These are phyloP conservation scores for Hortaea sp. DNA, from an alignment of 2,329 filamentous ascomycete genomes.

Conservation along the genomic window DNA sequence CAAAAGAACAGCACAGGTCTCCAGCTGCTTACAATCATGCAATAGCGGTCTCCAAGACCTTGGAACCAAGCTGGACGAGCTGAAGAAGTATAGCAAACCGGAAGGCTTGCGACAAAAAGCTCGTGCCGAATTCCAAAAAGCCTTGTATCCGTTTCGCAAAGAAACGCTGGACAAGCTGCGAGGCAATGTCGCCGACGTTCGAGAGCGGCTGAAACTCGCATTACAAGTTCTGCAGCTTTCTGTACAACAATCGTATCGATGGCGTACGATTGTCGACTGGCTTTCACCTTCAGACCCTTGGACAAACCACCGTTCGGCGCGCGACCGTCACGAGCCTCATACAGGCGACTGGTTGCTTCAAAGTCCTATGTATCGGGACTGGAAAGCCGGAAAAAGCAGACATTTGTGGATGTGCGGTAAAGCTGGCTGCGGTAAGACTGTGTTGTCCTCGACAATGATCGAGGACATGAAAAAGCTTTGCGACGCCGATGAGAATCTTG, in stretches of 20 bases:
- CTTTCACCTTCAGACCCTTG: slow-evolving; percentile 10
- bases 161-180: slow-evolving; percentile 6
- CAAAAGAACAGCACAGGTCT: not conserved
- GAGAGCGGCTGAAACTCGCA: not conserved
- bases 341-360: slow-evolving; percentile 16
- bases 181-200: slow-evolving; percentile 3
- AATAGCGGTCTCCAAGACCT: slow-evolving; percentile 1
- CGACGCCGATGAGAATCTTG: not conserved
- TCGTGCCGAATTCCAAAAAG: slow-evolving; percentile 1
- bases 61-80: slow-evolving; percentile 2
- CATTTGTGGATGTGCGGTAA: slow-evolving; percentile 14
- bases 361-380: slow-evolving; percentile 7
- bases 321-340: slow-evolving; percentile 8
- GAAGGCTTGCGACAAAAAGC: slow-evolving; percentile 5
- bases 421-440: slow-evolving; percentile 15
- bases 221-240: not conserved
- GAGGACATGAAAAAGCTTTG: slow-evolving; percentile 10
- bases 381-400: slow-evolving; percentile 3
- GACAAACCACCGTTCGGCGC: slow-evolving; percentile 11
- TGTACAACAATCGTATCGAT: not conserved
- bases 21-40: not conserved
- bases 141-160: slow-evolving; percentile 8
- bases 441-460: slow-evolving; percentile 14
- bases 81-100: slow-evolving; percentile 2
- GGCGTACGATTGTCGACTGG: slow-evolving; percentile 9